Evolutionary conservation across 805 yeast genomes (phyloP).

Genomic region (Kluyveromyces starmeri): DNA sequence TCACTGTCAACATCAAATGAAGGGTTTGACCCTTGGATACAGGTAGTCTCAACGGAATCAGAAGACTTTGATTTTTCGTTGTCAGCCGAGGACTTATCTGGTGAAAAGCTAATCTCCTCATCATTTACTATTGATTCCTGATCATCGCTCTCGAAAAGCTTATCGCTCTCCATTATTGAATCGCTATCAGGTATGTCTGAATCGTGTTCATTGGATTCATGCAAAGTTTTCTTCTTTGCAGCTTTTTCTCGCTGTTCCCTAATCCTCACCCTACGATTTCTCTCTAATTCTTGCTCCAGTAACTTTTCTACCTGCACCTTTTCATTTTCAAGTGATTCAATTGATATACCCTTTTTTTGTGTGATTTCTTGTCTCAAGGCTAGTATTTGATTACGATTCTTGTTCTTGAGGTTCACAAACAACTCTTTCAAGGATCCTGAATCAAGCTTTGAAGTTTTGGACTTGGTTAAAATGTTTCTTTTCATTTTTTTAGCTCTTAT

Average conservation of each 20-base stretch:
- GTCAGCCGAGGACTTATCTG: not conserved
- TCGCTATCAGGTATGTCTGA: not conserved
- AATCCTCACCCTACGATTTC: slow-evolving; percentile 38
- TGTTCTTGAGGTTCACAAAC: slow-evolving; percentile 32
- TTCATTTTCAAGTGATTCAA: slow-evolving; percentile 33
- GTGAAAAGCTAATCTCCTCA: not conserved
- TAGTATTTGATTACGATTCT: slow-evolving; percentile 41
- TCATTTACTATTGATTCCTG: not conserved
- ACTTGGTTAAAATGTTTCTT: slow-evolving; percentile 7
- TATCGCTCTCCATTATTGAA: not conserved
- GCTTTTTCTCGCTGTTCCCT: slow-evolving; percentile 29
- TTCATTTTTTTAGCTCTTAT: slow-evolving; percentile 30
- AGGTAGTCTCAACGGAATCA: too few species aligned
- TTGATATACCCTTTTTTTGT: slow-evolving; percentile 36
- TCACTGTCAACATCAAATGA: not conserved
- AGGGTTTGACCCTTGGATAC: too few species aligned
- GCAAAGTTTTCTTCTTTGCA: not conserved
- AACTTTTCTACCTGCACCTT: slow-evolving; percentile 26
- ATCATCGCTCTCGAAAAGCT: not conserved
- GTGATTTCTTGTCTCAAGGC: slow-evolving; percentile 40
- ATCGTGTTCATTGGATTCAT: not conserved
- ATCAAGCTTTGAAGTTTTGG: slow-evolving; percentile 5
- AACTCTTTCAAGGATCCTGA: slow-evolving; percentile 25
- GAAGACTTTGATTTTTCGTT: too few species aligned
- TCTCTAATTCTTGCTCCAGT: slow-evolving; percentile 43